Evolutionary conservation across 192 early-diverging fungal genomes (phyloP), one percentile per base, ranked within the genome.

Genomic region (Geosiphon pyriformis): DNA sequence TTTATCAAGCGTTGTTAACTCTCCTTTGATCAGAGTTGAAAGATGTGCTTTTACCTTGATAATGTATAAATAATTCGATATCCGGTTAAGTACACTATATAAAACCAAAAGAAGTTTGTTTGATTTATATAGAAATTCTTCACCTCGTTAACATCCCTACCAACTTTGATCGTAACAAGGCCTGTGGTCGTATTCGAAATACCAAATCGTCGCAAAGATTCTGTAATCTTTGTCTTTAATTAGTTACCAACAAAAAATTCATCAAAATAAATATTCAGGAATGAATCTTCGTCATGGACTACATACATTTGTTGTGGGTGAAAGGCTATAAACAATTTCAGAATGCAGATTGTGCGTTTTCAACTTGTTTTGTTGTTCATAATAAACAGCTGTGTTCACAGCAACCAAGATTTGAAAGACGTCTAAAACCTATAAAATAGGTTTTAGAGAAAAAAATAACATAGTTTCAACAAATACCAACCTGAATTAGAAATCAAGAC

Each of bases 291-390:
- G 26, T 37, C 4, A 18, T 20, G 33, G 54, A 37, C 8, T n/a
- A 53, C 52, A 33, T 82, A 83, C 84, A 54, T 82, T 82, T 47
- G 71, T 77, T 15, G 74, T 71, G 3, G 83, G 74, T 1, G 83
- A 83, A 55, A 86, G 76, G 47, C 77, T 75, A 53, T 83, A 86
- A 15, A 84, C 78, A 54, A 84, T 78, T 70, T 86, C 84, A 8
- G 83, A 83, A 67, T 77, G 72, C 11, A 86, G 52, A 48, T 76
- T 78, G 54, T 80, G 76, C 2, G 84, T 84, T 56, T 74, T 82
- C 11, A 86, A 56, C n/a, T 79, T 77, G 30, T 75, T 65, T n/a
- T 61, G 25, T 33, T 70, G 67, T 34, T 78, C 72, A 26, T 81
- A 72, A 33, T 83, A 69, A 8, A 80, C 70, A 4, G 84, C 81